Percentiles rank a stretch among this genome's conserved stretches.
Conservation (phyloP, 306 rosid species). For the Glycine tomentella region DNA sequence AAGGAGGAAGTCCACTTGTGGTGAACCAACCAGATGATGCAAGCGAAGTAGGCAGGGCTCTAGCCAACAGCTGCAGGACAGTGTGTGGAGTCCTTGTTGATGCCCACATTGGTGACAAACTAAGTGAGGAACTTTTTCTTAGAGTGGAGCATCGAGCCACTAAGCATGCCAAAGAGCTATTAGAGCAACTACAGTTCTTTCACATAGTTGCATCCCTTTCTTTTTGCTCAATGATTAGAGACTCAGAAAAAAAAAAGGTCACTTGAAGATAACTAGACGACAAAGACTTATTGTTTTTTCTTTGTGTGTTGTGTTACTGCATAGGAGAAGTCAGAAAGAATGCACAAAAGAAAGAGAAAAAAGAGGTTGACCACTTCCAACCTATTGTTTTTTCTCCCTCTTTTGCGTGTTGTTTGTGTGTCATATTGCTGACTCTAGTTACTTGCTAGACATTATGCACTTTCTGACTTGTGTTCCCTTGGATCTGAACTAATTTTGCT, state of each 20-base stretch:
- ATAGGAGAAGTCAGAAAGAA: constrained; percentile 30
- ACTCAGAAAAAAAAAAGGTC: too few relatives aligned
- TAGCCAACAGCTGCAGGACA: constrained; percentile 80
- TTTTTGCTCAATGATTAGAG: constrained; percentile 44
- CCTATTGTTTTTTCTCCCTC: constrained; percentile 18
- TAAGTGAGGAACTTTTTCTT: constrained; percentile 75
- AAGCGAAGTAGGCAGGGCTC: constrained; percentile 77
- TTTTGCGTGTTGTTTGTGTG: constrained; percentile 38
- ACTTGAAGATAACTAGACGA: background rate
- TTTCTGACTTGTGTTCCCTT: constrained; percentile 55
- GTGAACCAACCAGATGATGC: constrained; percentile 75
- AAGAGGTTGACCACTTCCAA: constrained; percentile 20
- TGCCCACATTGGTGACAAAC: constrained; percentile 87
- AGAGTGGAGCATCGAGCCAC: constrained; percentile 69
- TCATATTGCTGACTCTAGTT: constrained; percentile 44
- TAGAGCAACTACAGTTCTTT: constrained; percentile 85
- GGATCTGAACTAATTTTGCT: background rate
- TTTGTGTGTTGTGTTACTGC: constrained; percentile 27
- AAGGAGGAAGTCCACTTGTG: constrained; percentile 96
- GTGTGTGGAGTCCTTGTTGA: constrained; percentile 90
- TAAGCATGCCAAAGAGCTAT: constrained; percentile 66
- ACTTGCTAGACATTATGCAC: constrained; percentile 39
- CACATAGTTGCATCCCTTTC: constrained; percentile 96
- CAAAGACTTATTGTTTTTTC: constrained; percentile 6
- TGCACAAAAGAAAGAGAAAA: constrained; percentile 33